These are phyloP conservation scores for Zygosaccharomyces lentus DNA, from an alignment of 805 yeast genomes.

Conservation along the genomic window DNA sequence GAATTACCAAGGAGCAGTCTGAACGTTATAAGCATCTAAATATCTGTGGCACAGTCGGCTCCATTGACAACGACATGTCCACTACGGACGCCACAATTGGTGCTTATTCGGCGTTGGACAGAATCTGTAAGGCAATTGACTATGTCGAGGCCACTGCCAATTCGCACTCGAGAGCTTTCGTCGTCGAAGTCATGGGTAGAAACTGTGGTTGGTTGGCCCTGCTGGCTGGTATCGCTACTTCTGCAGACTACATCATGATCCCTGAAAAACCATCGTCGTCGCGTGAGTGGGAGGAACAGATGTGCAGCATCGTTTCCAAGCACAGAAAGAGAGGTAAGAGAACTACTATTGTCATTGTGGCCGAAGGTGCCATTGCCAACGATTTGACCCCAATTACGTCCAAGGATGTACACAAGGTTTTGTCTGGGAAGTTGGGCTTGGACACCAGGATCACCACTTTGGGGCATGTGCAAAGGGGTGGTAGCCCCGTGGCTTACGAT, in stretches of 20 bases:
- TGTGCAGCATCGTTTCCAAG: conserved; percentile 56
- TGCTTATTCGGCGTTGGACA: conserved; percentile 63
- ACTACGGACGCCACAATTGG: conserved; percentile 74
- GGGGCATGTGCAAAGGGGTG: conserved; percentile 84
- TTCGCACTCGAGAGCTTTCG: conserved; percentile 79
- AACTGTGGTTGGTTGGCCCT: conserved; percentile 87
- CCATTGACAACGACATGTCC: conserved; percentile 78
- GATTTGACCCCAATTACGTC: conserved; percentile 65
- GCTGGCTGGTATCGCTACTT: conserved; percentile 74
- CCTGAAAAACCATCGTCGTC: conserved; percentile 73
- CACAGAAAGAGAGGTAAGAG: conserved; percentile 72
- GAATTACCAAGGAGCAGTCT: conserved; percentile 43
- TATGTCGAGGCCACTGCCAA: conserved; percentile 81
- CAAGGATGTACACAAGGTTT: conserved; percentile 58
- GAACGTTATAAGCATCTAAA: conserved; percentile 50
- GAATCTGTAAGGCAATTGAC: conserved; percentile 66
- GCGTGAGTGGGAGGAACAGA: conserved; percentile 60
- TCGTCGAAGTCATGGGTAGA: conserved; percentile 85
- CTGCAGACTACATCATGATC: conserved; percentile 76
- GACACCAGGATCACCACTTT: conserved; percentile 75
- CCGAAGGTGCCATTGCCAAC: conserved; percentile 77
- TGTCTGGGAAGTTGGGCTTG: conserved; percentile 60
- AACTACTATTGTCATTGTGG: conserved; percentile 74
- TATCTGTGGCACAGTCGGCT: conserved; percentile 69
- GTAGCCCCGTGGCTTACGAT: conserved; percentile 73